Evolutionary conservation across 179 eudicot species (phyloP).

Genomic region (Heliamphora pulchella): DNA sequence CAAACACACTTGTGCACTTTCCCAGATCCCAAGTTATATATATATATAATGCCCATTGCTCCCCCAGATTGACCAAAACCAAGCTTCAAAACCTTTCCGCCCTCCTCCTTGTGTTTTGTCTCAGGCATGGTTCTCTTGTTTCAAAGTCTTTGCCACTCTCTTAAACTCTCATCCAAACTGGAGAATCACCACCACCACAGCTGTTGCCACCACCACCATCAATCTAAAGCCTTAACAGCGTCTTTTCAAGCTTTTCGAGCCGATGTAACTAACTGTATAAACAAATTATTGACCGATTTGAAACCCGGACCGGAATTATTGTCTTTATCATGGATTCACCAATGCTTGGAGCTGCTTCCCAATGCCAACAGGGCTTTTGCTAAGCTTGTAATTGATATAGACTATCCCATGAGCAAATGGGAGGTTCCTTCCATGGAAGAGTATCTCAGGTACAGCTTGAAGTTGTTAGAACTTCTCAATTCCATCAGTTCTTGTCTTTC

Average conservation of each 20-base stretch:
- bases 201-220: constrained; percentile 15
- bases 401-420: constrained; percentile 51
- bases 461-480: constrained; percentile 43
- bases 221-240: constrained; percentile 19
- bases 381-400: constrained; percentile 43
- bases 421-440: constrained; percentile 30
- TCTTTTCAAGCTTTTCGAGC: constrained; percentile 37
- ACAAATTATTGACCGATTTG: constrained; percentile 19
- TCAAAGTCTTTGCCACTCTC: constrained; percentile 25
- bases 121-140: constrained; percentile 34
- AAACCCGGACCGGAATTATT: constrained; percentile 21
- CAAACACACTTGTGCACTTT: not conserved
- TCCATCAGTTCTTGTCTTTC: constrained; percentile 37
- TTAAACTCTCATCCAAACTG: constrained; percentile 29
- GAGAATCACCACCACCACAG: constrained; percentile 27
- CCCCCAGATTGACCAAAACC: not conserved
- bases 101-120: too few species aligned
- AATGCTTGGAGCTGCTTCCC: constrained; percentile 33
- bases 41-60: not conserved
- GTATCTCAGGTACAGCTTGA: constrained; percentile 42
- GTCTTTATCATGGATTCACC: constrained; percentile 29
- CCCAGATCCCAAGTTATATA: not conserved
- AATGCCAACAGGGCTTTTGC: constrained; percentile 48
- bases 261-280: constrained; percentile 25
- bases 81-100: not conserved